Percentiles rank a stretch among this genome's conserved stretches.
Conservation (phyloP, 495 filamentous ascomycete species). For the Penicillium goetzii region DNA sequence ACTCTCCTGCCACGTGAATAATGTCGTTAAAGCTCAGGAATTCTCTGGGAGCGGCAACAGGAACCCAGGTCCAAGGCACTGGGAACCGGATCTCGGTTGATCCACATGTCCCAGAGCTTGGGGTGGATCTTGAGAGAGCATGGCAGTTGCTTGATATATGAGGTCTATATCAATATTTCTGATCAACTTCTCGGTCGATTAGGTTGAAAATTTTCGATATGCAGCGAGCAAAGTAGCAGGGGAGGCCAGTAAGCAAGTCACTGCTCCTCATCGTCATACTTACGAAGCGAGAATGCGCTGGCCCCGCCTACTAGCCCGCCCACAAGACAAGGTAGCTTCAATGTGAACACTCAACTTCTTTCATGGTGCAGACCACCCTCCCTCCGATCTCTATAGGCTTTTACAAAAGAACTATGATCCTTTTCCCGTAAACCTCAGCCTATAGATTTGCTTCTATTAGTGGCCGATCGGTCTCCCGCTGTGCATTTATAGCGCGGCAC, state of each 20-base stretch:
- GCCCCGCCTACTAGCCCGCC: constrained; percentile 2
- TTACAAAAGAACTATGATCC: background rate
- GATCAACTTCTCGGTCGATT: background rate
- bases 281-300: constrained; percentile 9
- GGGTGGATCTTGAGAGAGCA: constrained; percentile 21
- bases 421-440: background rate
- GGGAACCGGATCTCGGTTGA: constrained; percentile 35
- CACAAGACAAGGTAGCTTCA: background rate
- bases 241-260: background rate
- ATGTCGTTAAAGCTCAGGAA: constrained; percentile 19
- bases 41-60: constrained; percentile 16
- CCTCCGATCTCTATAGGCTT: background rate
- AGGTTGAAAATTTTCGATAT: background rate
- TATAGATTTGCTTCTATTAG: constrained; percentile 6
- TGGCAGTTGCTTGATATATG: constrained; percentile 16
- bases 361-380: background rate
- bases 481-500: constrained; percentile 11
- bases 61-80: constrained; percentile 29
- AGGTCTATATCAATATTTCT: background rate
- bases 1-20: constrained; percentile 32
- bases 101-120: constrained; percentile 32
- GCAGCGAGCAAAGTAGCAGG: background rate
- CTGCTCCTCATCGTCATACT: constrained; percentile 4
- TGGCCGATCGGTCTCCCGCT: constrained; percentile 10
- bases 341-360: background rate